These are phyloP conservation scores for Acmispon strigosus DNA, from an alignment of 306 rosid genomes.

Conservation along the genomic window DNA sequence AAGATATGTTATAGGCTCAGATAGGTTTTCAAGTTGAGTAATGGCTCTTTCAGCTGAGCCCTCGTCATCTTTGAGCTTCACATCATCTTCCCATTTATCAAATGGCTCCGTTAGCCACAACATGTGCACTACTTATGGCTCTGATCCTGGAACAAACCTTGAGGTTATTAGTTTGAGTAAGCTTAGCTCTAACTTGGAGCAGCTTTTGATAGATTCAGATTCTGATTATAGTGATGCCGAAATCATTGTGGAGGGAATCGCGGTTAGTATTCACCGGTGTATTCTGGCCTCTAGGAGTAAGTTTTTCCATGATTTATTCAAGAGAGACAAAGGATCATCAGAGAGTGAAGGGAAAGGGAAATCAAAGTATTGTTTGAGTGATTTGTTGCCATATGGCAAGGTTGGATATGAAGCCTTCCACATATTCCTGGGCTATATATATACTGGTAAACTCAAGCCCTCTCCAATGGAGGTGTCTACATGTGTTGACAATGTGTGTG, in stretches of 20 bases:
- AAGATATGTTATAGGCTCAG: neutral
- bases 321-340: slow-evolving; percentile 34
- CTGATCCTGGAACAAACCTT: slow-evolving; percentile 52
- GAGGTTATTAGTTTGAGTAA: slow-evolving; percentile 65
- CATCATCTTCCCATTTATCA: slow-evolving; percentile 65
- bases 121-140: slow-evolving; percentile 28
- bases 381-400: slow-evolving; percentile 62
- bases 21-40: slow-evolving; percentile 1
- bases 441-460: slow-evolving; percentile 75
- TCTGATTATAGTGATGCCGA: slow-evolving; percentile 70
- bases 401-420: slow-evolving; percentile 78
- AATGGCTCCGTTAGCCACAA: slow-evolving; percentile 64
- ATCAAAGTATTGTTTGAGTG: slow-evolving; percentile 57
- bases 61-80: slow-evolving; percentile 83
- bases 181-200: slow-evolving; percentile 79
- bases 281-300: slow-evolving; percentile 72
- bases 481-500: slow-evolving; percentile 71
- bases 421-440: slow-evolving; percentile 58
- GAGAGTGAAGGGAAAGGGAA: slow-evolving; percentile 55
- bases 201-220: slow-evolving; percentile 58
- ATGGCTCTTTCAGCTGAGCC: slow-evolving; percentile 79
- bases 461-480: slow-evolving; percentile 77
- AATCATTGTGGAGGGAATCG: slow-evolving; percentile 53
- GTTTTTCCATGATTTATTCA: slow-evolving; percentile 69
- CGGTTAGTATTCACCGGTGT: slow-evolving; percentile 69